Evolutionary conservation across 768 basidiomycete species (phyloP), one percentile per base, ranked within the genome.

Genomic region (Naganishia vaughanmartiniae): DNA sequence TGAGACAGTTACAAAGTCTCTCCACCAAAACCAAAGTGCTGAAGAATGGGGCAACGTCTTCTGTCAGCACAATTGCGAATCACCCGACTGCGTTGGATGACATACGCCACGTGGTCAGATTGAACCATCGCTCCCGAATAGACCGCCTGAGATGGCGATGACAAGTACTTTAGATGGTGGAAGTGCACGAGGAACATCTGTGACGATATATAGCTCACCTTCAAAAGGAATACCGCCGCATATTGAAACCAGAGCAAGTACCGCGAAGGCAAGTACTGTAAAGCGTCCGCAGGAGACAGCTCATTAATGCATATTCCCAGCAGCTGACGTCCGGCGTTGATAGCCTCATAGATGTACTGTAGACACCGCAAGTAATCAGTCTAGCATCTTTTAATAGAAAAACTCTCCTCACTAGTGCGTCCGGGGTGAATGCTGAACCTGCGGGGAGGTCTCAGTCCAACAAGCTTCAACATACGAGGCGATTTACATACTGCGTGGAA

Each of bases 321-420:
- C 21, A 80, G 73, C 45, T 80, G 75, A 33, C 74, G 73, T 19
- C 76, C 79, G 0, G 79, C 76, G 30, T 78, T 76, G 33, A 80
- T 76, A 17, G 79, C 77, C 46, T 78, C 79, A 72, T 77, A 80
- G 66, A 80, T 80, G 63, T 77, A 78, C 46, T 77, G 68, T 36
- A 71, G 72, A 31, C 28, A 34, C 26, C 42, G 5, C 36, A 65
- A 19, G 24, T 5, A 53, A 31, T 56, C 10, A 66, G 31, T 30
- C 26, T 5, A 26, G 19, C 33, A 19, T 10, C 26, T 10, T 17
- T n/a, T 31, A 24, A 26, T 24, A 1, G 2, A 14, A 26, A 5
- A 9, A 28, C n/a, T 12, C 28, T 30, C 1, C 26, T 53, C 48
- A 70, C 70, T 36, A 71, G 31, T 10, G 70, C 70, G 48, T 71